Percentiles rank a stretch among this genome's conserved stretches.
phyloP scores from a whole-genome alignment of 2,329 filamentous ascomycete species.

The Trichophyton equinum region DNA sequence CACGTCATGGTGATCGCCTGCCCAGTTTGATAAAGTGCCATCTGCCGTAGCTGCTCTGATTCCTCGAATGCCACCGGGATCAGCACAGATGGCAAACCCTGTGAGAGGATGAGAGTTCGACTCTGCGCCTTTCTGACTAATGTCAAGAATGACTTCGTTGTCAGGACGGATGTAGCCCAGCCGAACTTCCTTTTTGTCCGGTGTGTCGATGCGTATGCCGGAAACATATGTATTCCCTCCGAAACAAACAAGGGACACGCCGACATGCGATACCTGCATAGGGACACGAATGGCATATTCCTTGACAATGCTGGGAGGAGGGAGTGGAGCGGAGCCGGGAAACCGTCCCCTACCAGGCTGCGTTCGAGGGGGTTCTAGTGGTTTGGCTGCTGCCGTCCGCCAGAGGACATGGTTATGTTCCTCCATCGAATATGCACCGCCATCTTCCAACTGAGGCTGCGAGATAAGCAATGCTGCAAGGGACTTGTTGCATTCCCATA shows the following conservation, averaged over 20 bases:
- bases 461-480: slow-evolving; percentile 11
- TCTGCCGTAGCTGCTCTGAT: slow-evolving; percentile 11
- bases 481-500: slow-evolving; percentile 13
- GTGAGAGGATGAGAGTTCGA: slow-evolving; percentile 6
- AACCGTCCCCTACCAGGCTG: neutral
- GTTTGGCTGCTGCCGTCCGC: neutral
- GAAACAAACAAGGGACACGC: slow-evolving; percentile 12
- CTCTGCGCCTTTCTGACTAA: neutral
- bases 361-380: neutral
- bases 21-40: slow-evolving; percentile 13
- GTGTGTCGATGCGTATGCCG: slow-evolving; percentile 10
- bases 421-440: neutral
- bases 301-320: neutral
- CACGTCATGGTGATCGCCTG: slow-evolving; percentile 10
- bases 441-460: neutral
- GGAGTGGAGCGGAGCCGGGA: neutral
- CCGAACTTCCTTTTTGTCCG: neutral
- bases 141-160: slow-evolving; percentile 7
- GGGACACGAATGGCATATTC: slow-evolving; percentile 7
- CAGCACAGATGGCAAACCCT: slow-evolving; percentile 13
- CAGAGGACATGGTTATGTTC: slow-evolving; percentile 8
- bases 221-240: slow-evolving; percentile 11
- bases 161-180: slow-evolving; percentile 12
- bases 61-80: slow-evolving; percentile 14
- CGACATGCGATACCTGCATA: slow-evolving; percentile 8